Evolutionary conservation across 2,329 filamentous ascomycete genomes (phyloP), one percentile per base, ranked within the genome.

Genomic region (Trichophyton rubrum): DNA sequence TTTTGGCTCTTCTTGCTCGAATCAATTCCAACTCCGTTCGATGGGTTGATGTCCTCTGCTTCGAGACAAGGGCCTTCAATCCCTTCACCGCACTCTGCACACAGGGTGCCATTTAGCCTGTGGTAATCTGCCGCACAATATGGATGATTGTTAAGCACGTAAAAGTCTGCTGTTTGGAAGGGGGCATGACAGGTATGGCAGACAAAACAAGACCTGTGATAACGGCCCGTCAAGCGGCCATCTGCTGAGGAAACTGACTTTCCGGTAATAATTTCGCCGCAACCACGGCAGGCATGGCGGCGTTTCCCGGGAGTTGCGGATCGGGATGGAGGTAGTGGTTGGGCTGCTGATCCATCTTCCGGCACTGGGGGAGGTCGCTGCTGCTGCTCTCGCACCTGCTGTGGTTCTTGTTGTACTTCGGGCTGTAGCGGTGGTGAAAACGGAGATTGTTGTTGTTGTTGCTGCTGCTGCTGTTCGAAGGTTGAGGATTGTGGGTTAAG

Each of bases 61-160:
- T 96, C 90, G 41, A 96, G 79, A 68, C 95, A 99, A 66, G 91
- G 86, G 0, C 93, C 93, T 73, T 99, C 93, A 66, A 99, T 97
- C 13, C 93, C 93, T 9, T 79, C 78, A 64, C 88, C 82, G 72
- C 93, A 99, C 33, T 81, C 81, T 15, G 82, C 82, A 71, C 93
- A 99, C 1, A 96, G 77, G 55, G 89, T 95, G 58, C 87, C 87
- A 67, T 97, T 97, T 38, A 93, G 81, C 71, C 88, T 83, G 75
- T 99, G 93, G 71, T 97, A 99, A 73, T 97, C 90, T 57, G 86
- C 85, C 66, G 90, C 87, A 73, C 93, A 97, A 74, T 92, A 96
- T 0, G 93, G 93, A 62, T 84, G 81, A 74, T 99, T 90, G 65
- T 87, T 77, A 62, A 90, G 82, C 9, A 99, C 91, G 71, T 99